Base-by-base conservation (phyloP, 257 asterid genomes). In the Solanum peruvianum region DNA sequence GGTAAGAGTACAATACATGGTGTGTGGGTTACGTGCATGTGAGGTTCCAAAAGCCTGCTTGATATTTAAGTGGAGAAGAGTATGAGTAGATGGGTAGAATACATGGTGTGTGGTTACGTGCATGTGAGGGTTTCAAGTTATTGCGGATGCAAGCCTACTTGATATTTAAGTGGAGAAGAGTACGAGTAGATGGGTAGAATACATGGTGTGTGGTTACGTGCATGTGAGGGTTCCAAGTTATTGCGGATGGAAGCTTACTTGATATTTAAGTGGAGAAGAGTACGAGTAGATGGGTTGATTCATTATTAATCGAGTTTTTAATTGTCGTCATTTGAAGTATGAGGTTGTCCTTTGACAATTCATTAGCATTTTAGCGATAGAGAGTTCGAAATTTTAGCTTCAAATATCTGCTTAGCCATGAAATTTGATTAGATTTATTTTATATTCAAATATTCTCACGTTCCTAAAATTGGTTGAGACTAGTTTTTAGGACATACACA, bases 371-470 rank as follows among this genome's bases (percentile, higher is more conserved):
- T 60, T 52, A 2, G 3, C 1, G 10, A 60, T 60, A 23, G 14
- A 60, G 29, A 60, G n/a, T 62, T 62, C 1, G 3, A 23, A 62
- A 4, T 0, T 62, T 23, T 10, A 62, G 6, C 69, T 60, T 60
- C 0, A 60, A 9, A 23, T 60, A 60, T 23, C 1, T 4, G 3
- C n/a, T 62, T 62, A 2, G 15, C 0, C 0, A 0, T n/a, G 3
- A 62, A 23, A 23, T 62, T 62, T 62, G 15, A 10, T 23, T 0
- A 23, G 3, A 23, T 62, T 62, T 62, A 62, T 62, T 9, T 23
- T 2, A 4, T 62, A 31, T 10, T 62, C 3, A 62, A 60, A 10
- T 60, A 10, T 60, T 23, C 6, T n/a, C 14, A 10, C 1, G 7
- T 23, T 62, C 31, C 15, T 4, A 10, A 62, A 62, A 6, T 6